Percentiles rank a stretch among this genome's conserved stretches.
Evolutionary conservation across 2,329 filamentous ascomycete species (phyloP).

Genomic region (Diplodia seriata): DNA sequence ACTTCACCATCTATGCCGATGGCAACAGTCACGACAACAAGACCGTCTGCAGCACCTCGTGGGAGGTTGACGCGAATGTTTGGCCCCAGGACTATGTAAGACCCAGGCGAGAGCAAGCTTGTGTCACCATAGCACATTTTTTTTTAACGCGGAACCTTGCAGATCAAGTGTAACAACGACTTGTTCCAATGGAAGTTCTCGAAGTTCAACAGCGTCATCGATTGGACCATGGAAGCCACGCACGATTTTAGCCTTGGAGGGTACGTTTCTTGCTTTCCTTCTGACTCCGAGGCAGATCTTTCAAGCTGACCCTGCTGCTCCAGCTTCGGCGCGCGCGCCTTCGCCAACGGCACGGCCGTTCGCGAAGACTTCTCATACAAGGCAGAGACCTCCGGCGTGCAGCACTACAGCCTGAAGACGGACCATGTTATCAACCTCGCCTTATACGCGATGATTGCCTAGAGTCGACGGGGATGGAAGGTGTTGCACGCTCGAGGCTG

Average conservation of each 20-base stretch:
- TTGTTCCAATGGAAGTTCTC: conserved; percentile 16
- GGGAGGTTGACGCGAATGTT: conserved; percentile 7
- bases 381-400: not conserved
- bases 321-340: not conserved
- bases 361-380: conserved; percentile 4
- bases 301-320: not conserved
- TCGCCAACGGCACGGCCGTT: conserved; percentile 8
- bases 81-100: conserved; percentile 23
- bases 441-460: conserved; percentile 10
- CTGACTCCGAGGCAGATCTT: not conserved
- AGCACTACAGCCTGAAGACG: conserved; percentile 14
- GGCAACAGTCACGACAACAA: not conserved
- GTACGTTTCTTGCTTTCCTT: not conserved
- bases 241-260: not conserved
- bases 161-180: conserved; percentile 15
- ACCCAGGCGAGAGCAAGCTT: not conserved
- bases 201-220: conserved; percentile 19
- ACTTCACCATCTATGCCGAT: conserved; percentile 7
- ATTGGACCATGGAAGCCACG: conserved; percentile 21
- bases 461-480: conserved; percentile 4
- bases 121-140: not conserved
- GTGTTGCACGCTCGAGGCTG: conserved; percentile 10
- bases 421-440: conserved; percentile 3
- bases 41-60: conserved; percentile 3
- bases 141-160: conserved; percentile 19